A percentile compares a stretch with the other conserved stretches of the same genome.
Evolutionary conservation across 2,329 filamentous ascomycete species (phyloP).

Genomic region (Hypocreales sp.): DNA sequence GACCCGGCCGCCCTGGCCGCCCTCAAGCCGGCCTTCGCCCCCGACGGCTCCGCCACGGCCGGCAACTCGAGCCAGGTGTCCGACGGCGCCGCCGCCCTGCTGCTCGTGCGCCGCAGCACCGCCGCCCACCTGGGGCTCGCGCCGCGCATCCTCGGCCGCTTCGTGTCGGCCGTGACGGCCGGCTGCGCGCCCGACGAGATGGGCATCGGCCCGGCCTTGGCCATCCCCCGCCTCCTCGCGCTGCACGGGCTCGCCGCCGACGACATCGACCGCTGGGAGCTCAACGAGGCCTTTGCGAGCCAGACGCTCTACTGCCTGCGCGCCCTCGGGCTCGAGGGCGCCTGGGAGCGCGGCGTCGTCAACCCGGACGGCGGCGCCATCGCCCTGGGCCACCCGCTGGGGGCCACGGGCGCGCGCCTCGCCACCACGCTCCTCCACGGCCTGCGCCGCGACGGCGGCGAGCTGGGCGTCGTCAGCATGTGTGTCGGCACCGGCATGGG

Average conservation of each 20-base stretch:
- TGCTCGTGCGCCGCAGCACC: slow-evolving; percentile 74
- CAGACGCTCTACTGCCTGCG: slow-evolving; percentile 57
- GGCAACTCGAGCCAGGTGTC: slow-evolving; percentile 79
- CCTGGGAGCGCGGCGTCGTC: slow-evolving; percentile 50
- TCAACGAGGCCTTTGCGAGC: slow-evolving; percentile 70
- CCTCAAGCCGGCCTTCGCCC: slow-evolving; percentile 75
- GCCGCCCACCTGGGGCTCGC: slow-evolving; percentile 58
- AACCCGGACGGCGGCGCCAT: slow-evolving; percentile 92
- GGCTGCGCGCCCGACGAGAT: slow-evolving; percentile 85
- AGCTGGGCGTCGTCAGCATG: slow-evolving; percentile 82
- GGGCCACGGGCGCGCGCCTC: slow-evolving; percentile 76
- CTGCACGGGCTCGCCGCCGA: slow-evolving; percentile 48
- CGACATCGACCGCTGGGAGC: slow-evolving; percentile 79
- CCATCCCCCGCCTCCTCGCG: slow-evolving; percentile 67
- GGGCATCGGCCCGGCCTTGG: slow-evolving; percentile 78
- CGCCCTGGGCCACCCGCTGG: slow-evolving; percentile 82
- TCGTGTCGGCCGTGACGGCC: slow-evolving; percentile 58
- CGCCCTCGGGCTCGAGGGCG: slow-evolving; percentile 48
- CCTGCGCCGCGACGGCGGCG: slow-evolving; percentile 50
- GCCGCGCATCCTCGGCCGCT: slow-evolving; percentile 62
- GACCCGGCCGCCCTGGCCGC: slow-evolving; percentile 55
- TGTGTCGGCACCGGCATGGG: slow-evolving; percentile 76
- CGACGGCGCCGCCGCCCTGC: slow-evolving; percentile 70
- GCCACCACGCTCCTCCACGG: slow-evolving; percentile 54
- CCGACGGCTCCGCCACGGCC: slow-evolving; percentile 63